Evolutionary conservation across 2,329 filamentous ascomycete species (phyloP), one percentile per base, ranked within the genome.

Genomic region (Pseudogymnoascus pannorum): DNA sequence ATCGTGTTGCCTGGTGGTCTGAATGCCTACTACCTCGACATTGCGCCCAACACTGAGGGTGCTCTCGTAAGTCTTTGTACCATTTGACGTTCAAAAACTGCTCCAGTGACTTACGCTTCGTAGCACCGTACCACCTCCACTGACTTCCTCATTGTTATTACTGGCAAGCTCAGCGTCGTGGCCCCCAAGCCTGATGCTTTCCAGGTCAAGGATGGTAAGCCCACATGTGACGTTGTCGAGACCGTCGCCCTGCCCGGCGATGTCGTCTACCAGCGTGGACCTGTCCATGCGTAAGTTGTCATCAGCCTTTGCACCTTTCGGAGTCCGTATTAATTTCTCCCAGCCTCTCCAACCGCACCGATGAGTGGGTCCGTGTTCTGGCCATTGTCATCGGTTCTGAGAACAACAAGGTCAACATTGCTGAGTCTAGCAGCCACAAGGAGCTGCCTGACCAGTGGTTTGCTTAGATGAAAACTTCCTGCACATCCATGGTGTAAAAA

Each of bases 81-180:
- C 16, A 11, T 60, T 65, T 26, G n/a, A 38, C n/a, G 6, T 38
- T 38, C 6, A 38, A 38, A 38, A 18, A n/a, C n/a, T 6, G 42
- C 18, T 20, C 22, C 24, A 14, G 12, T 57, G 9, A 38, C 33
- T 62, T 9, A 60, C 60, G n/a, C 16, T 12, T 11, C 26, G 26
- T 44, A 72, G 70, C 72, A 71, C 58, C 72, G 72, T 29, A 73
- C 72, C 5, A 67, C 68, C 4, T 73, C 71, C 8, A 69, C 67
- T 22, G 71, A 73, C 62, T 72, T 73, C 64, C 62, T 71, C 12
- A 59, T 73, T 35, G 66, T 73, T 11, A 57, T 73, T 18, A 62
- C 64, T 4, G 71, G 69, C 48, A 68, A 66, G 20, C 54, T 72
- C 20, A 72, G 66, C 51, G 66, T 73, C 24, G 48, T 71, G 18